Conservation (phyloP, 352 stramenopile genomes). For the Globisporangium spinosum region DNA sequence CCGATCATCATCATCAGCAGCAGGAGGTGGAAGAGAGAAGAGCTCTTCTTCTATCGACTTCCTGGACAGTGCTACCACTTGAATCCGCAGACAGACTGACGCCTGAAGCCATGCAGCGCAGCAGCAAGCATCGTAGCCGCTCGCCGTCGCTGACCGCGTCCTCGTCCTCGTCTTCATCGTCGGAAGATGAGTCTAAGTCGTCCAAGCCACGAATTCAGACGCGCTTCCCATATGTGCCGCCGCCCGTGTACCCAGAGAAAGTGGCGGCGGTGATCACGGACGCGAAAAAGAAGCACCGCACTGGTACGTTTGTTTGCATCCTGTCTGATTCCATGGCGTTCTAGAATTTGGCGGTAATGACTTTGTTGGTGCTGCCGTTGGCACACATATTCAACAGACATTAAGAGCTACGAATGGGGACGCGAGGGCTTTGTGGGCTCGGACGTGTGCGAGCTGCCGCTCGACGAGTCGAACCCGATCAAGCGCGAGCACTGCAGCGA, state of each 20-base stretch:
- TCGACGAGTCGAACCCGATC: slow-evolving; percentile 65
- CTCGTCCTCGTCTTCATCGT: slow-evolving; percentile 40
- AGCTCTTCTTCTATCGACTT: background rate
- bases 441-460: slow-evolving; percentile 68
- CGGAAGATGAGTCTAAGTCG: slow-evolving; percentile 23
- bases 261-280: slow-evolving; percentile 43
- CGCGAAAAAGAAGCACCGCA: slow-evolving; percentile 72
- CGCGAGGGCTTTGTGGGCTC: slow-evolving; percentile 81
- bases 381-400: slow-evolving; percentile 33
- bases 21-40: background rate
- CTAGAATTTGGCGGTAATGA: background rate
- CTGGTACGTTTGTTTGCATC: slow-evolving; percentile 33
- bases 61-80: background rate
- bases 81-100: background rate
- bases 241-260: slow-evolving; percentile 45
- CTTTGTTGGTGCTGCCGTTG: background rate
- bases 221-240: slow-evolving; percentile 49
- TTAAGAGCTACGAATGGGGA: slow-evolving; percentile 58
- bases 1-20: background rate
- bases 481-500: slow-evolving; percentile 72
- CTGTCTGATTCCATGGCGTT: background rate
- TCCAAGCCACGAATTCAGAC: slow-evolving; percentile 4
- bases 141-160: slow-evolving; percentile 50
- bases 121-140: slow-evolving; percentile 27
- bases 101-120: slow-evolving; percentile 21